Base-by-base conservation (phyloP, 306 rosid genomes). In the Betula pendula region DNA sequence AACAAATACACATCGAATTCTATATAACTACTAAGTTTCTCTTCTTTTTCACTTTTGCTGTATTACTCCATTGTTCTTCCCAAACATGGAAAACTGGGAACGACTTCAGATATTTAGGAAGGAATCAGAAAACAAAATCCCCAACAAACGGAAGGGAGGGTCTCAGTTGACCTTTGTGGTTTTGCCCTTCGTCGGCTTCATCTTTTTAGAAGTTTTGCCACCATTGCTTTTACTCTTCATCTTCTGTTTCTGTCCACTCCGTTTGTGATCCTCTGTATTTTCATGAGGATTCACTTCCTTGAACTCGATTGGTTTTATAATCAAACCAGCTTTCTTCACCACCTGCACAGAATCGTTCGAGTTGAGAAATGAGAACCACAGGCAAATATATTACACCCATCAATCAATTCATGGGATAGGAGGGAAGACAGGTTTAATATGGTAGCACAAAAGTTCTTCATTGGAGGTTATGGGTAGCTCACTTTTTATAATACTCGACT, bases 241-340 rank as follows among this genome's bases (percentile, higher is more conserved):
- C 78, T 82, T 81, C 38, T 77, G 85, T 69, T 89, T 91, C 77
- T 67, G 86, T 75, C 81, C 91, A n/a, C 73, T 70, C n/a, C 63
- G 63, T 52, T 43, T 87, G 43, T 48, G 79, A 51, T 77, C 86
- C 78, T 78, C 89, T 2, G 29, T 24, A 40, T 83, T 88, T 68
- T 81, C 91, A 52, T 84, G 87, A 75, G 90, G 88, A 78, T 95
- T 83, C 76, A 91, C 93, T 75, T 93, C 97, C 84, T 83, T 80
- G 68, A 71, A 88, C 84, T 82, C 88, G 13, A 95, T 72, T 13
- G 99, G 97, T 68, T 83, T 89, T 76, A 92, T 95, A 47, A 90
- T 88, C 70, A 87, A 84, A 67, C 99, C 97, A 1, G 97, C 78
- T 66, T 78, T 95, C 90, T 92, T 95, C 81, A 90, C 77, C 74